Base-by-base conservation (phyloP, 2,329 filamentous ascomycete species). In the Nothophoma quercina region DNA sequence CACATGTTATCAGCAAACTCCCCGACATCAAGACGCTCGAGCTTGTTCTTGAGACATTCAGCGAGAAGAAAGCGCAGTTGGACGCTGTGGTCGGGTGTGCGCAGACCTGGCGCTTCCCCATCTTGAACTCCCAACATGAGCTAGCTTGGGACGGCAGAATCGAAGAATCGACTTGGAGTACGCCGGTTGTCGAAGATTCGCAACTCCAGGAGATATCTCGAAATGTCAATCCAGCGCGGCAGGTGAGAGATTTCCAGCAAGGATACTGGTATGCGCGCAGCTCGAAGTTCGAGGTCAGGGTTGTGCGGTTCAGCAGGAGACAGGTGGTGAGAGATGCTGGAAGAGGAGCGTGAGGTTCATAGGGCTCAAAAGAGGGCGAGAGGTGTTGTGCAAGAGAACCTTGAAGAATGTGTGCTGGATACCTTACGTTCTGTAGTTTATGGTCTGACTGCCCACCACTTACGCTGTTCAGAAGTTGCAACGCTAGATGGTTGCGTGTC, bases 101-200 rank as follows among this genome's bases (percentile, higher is more conserved):
- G 10, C 65, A 63, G 55, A 66, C 58, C 6, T 73, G 69, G 69
- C 56, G 16, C 13, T 73, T 71, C 45, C 60, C 59, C 7, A 23
- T 68, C 4, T 25, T 50, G 5, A 46, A 43, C 7, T 36, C 35
- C 4, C 22, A 25, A 3, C 55, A 32, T 16, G 57, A 63, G 25
- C 38, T 72, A 21, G 56, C 51, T 4, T 71, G 67, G 63, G 58
- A 65, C 54, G 65, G 62, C 1, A 50, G 58, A 18, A 52, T 70
- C 4, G 60, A 64, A 36, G 30, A 25, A 32, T 42, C 16, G 25
- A 51, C 43, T 8, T 69, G 60, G 58, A 58, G 26, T 16, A 23
- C 43, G 21, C 23, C 28, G 8, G 16, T 23, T 4, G 15, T 28
- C 25, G 29, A 46, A 10, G 15, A 16, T 12, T 23, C n/a, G n/a